Base-by-base conservation (phyloP, 495 filamentous ascomycete genomes). In the Neurospora intermedia region DNA sequence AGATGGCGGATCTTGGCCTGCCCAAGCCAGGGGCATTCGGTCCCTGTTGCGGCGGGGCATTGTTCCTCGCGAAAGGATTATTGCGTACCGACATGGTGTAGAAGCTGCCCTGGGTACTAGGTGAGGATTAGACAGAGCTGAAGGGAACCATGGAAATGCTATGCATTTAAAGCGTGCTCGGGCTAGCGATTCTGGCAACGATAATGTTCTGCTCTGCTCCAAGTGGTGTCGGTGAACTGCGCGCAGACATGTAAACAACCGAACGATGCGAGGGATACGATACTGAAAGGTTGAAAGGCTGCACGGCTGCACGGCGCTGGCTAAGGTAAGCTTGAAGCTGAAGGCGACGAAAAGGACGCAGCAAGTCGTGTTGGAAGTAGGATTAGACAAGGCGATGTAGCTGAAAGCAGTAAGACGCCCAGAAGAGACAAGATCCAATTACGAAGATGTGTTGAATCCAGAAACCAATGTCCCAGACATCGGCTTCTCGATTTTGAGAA, bases 1-100 rank as follows among this genome's bases (percentile, higher is more conserved):
- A 85, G 39, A 94, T 82, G 20, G 87, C 86, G 2, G 93, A 96
- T 78, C 92, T 94, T 0, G 93, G 92, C 73, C 94, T 85, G 69
- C 83, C 78, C 71, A 81, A 81, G 69, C 82, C 81, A 73, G 74
- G 77, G 35, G 84, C 81, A 70, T 79, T 83, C 70, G 92, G 84
- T 31, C 84, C 87, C 46, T 89, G 86, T 42, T 91, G 91, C 39
- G 90, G 82, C 3, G 92, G 89, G 73, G 83, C 78, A 73, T 83
- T 66, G 15, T 66, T 85, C 75, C 89, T 81, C 85, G 88, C 82
- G 79, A 97, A 96, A 6, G 91, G 91, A 84, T 91, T 94, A 78
- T 89, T 92, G 75, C 93, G 91, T 45, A 82, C 79, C 74, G 85
- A 85, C 81, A 83, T 83, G 76, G 76, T 70, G 78, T 75, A 31